Evolutionary conservation across 2,329 filamentous ascomycete species (phyloP).

Genomic region (Podosphaera xanthii): DNA sequence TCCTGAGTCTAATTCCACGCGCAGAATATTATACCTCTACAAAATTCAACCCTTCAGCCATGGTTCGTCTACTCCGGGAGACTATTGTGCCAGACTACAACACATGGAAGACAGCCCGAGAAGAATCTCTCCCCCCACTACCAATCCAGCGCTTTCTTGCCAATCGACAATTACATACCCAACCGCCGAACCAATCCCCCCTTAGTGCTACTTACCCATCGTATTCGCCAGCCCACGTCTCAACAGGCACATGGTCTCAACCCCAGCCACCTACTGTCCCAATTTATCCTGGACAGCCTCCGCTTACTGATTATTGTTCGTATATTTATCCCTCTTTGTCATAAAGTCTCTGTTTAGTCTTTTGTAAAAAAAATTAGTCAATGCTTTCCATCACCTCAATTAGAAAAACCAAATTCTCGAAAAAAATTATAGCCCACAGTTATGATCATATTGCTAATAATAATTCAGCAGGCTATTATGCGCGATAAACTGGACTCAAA

Average conservation of each 20-base stretch:
- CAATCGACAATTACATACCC: constrained; percentile 7
- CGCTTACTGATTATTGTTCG: constrained; percentile 1
- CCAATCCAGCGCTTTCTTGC: constrained; percentile 11
- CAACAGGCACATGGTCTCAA: constrained; percentile 2
- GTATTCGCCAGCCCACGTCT: constrained; percentile 1
- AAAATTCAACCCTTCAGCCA: constrained; percentile 43
- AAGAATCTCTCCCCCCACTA: constrained; percentile 9
- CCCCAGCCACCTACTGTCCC: background rate
- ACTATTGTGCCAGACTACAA: constrained; percentile 40
- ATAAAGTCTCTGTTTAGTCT: background rate
- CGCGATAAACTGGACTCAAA: constrained; percentile 1
- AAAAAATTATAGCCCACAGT: background rate
- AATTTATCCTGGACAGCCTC: background rate
- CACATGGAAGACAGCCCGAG: constrained; percentile 26
- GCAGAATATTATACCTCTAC: constrained; percentile 46
- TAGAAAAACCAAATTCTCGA: background rate
- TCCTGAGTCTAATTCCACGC: constrained; percentile 39
- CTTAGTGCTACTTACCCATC: constrained; percentile 2
- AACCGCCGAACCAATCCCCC: constrained; percentile 3
- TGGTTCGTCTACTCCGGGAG: constrained; percentile 51
- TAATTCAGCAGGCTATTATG: constrained; percentile 6
- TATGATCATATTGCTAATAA: constrained; percentile 3
- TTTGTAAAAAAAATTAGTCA: background rate
- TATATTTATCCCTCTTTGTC: background rate
- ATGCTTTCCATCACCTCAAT: background rate